Evolutionary conservation across 1,284 basidiomycete genomes (phyloP), one percentile per base, ranked within the genome.

Genomic region (Rhodotorula mucilaginosa): DNA sequence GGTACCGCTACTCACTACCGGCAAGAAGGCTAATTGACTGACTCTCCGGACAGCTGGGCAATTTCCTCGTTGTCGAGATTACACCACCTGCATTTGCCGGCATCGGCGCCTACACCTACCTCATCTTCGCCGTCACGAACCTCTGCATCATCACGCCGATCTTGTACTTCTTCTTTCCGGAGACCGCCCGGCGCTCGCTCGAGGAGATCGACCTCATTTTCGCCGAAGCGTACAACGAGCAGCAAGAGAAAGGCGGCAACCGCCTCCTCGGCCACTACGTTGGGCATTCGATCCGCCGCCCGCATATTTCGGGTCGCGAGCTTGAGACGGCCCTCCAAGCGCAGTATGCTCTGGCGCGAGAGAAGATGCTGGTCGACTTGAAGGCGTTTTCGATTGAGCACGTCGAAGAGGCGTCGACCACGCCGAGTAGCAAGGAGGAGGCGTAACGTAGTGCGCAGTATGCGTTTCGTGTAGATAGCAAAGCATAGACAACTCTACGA

Each of bases 161-260:
- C 18, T 85, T 88, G 5, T 89, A 88, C 77, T 79, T 87, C 70
- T 88, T 86, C 82, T 88, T 88, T 81, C 87, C 87, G n/a, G 88
- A 88, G 80, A 88, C 67, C 23, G 29, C 23, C 4, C 61, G 61
- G 0, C 67, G 67, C 26, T 29, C 47, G 1, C 60, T 68, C 46
- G 67, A 68, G 26, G 67, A 68, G 46, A 67, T 67, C 60, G 61
- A 64, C 49, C 61, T 68, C 56, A 48, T 68, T 16, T 68, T 68
- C 39, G 67, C 67, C 56, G 67, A 68, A n/a, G 67, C 52, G n/a
- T 68, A 57, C 44, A 23, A 48, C n/a, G 23, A 54, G n/a, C 21
- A 21, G 52, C 52, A n/a, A 21, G n/a, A 54, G 52, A 26, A 23
- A n/a, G 52, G 52, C n/a, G 13, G n/a, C 6, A 54, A 54, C 52